Evolutionary conservation across 1,284 basidiomycete genomes (phyloP).

Genomic region (Cutaneotrichosporon sp.): DNA sequence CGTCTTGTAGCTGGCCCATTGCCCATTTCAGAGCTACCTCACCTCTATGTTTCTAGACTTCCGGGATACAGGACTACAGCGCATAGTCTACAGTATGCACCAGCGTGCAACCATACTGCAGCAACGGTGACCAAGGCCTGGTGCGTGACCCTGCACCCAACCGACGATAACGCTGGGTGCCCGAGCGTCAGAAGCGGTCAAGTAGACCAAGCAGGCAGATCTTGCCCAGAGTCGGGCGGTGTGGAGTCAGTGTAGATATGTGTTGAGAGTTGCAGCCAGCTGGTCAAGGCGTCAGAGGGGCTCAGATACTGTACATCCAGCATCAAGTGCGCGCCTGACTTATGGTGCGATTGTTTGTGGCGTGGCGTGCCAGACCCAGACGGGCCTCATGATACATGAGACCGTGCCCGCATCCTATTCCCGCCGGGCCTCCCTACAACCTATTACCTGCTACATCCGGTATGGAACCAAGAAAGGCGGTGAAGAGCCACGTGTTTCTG

Average conservation of each 20-base stretch:
- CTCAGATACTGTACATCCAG: too few species aligned
- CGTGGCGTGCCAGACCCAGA: not conserved
- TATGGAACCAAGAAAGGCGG: too few species aligned
- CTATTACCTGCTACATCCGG: too few species aligned
- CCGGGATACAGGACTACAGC: slow-evolving; percentile 7
- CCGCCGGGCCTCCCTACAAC: too few species aligned
- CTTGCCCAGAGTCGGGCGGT: not conserved
- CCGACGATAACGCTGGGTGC: not conserved
- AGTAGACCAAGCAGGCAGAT: not conserved
- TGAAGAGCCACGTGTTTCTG: not conserved
- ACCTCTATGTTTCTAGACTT: slow-evolving; percentile 9
- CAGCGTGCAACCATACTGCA: not conserved
- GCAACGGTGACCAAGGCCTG: not conserved
- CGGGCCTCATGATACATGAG: too few species aligned
- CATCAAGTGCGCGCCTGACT: too few species aligned
- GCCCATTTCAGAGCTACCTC: not conserved
- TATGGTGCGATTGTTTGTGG: not conserved
- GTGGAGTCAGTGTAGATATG: not conserved
- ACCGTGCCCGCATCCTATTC: too few species aligned
- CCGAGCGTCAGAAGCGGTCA: not conserved
- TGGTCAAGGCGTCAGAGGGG: too few species aligned
- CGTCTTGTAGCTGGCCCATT: slow-evolving; percentile 39
- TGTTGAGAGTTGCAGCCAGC: too few species aligned
- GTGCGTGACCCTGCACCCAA: not conserved
- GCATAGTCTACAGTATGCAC: slow-evolving; percentile 5